Conservation (phyloP, 805 yeast genomes). For the Kodamaea leandrae region DNA sequence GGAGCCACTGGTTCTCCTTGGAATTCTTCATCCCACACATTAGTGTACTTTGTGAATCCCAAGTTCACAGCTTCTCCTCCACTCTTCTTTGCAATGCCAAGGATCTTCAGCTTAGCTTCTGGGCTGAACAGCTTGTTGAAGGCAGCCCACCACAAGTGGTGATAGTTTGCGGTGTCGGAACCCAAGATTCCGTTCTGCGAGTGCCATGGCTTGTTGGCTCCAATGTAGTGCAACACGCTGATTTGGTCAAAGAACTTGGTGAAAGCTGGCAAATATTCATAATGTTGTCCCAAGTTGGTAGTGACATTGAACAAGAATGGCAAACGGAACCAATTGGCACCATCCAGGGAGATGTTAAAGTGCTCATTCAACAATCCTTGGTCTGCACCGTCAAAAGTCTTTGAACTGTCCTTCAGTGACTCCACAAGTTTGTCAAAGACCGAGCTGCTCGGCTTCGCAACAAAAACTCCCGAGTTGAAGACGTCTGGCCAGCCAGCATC, state of each 20-base stretch:
- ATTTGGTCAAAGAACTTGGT: slow-evolving; percentile 27
- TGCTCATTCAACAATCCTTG: slow-evolving; percentile 37
- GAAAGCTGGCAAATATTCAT: slow-evolving; percentile 35
- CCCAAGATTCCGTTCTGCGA: slow-evolving; percentile 13
- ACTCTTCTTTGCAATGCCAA: slow-evolving; percentile 10
- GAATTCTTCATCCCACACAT: slow-evolving; percentile 21
- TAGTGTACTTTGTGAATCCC: slow-evolving; percentile 18
- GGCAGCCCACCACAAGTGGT: slow-evolving; percentile 30
- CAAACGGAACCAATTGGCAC: slow-evolving; percentile 28
- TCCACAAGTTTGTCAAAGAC: slow-evolving; percentile 19
- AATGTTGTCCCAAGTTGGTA: slow-evolving; percentile 21
- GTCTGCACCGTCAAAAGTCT: slow-evolving; percentile 38
- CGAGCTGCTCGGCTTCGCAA: slow-evolving; percentile 20
- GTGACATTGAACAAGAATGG: slow-evolving; percentile 38
- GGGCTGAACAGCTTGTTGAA: slow-evolving; percentile 21
- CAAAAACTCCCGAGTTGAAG: slow-evolving; percentile 29
- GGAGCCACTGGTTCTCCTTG: neutral
- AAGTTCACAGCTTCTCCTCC: slow-evolving; percentile 24
- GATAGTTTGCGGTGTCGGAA: slow-evolving; percentile 21
- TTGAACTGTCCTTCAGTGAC: slow-evolving; percentile 11
- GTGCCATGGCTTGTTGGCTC: slow-evolving; percentile 34
- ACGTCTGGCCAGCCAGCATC: slow-evolving; percentile 36
- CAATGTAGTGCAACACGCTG: slow-evolving; percentile 33
- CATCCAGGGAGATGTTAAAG: slow-evolving; percentile 24
- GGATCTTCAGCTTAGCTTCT: slow-evolving; percentile 14